Percentiles rank a stretch among this genome's conserved stretches.
Evolutionary conservation across 225 moss, liverwort and hornwort species (phyloP).

Genomic region (Ulota crispa): DNA sequence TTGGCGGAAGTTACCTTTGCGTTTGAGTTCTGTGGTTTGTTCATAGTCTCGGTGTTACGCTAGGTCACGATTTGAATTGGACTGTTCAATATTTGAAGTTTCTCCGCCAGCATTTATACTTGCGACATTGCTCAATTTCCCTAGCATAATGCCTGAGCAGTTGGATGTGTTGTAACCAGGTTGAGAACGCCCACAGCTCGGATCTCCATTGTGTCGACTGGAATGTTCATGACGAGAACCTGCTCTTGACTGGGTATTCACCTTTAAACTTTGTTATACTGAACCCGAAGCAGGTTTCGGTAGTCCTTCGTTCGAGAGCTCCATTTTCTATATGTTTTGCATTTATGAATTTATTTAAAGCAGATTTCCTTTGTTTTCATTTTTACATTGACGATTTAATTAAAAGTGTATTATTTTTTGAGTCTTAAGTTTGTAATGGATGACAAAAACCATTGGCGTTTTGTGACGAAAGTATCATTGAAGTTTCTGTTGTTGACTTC

Average conservation of each 20-base stretch:
- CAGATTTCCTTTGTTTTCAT: background rate
- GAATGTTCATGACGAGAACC: constrained; percentile 87
- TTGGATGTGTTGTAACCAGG: constrained; percentile 47
- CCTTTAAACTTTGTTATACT: background rate
- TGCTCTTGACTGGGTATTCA: constrained; percentile 86
- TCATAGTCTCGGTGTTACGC: background rate
- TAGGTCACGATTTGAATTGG: background rate
- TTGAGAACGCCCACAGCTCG: constrained; percentile 87
- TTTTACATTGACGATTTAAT: background rate
- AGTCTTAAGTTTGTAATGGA: background rate
- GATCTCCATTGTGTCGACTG: constrained; percentile 98
- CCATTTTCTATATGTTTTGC: background rate
- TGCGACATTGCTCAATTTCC: background rate
- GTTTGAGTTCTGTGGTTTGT: background rate
- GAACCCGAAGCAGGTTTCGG: background rate
- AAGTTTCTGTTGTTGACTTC: background rate
- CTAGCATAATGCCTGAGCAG: background rate
- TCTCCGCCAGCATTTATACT: background rate
- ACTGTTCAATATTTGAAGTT: background rate
- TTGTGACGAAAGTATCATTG: background rate
- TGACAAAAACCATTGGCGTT: background rate
- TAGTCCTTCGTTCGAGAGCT: background rate
- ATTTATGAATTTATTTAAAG: background rate
- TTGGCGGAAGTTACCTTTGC: constrained; percentile 1
- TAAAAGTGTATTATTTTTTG: background rate